Base-by-base conservation (phyloP, 2,329 filamentous ascomycete species). In the Graphilbum fragrans region DNA sequence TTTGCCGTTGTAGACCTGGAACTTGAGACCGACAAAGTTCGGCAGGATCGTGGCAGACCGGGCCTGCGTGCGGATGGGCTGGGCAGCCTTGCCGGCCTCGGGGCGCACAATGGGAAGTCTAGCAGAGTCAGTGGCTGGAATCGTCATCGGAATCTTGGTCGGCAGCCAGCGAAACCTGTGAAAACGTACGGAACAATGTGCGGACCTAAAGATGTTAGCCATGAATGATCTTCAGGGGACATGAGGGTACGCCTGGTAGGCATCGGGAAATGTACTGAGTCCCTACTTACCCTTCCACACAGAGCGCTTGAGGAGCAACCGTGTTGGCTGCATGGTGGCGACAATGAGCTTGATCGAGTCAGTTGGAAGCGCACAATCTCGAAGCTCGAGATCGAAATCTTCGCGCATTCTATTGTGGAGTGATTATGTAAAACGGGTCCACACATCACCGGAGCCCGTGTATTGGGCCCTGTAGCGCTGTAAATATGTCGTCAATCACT, bases 1-100 rank as follows among this genome's bases (percentile, higher is more conserved):
- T 67, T 92, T 94, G 55, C 88, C 88, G 59, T 94, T 94, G 66
- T 95, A 82, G 45, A 95, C 76, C 62, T 88, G 82, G 61, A 95
- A 95, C 58, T 78, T 80, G 53, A 94, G 67, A 14, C 87, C 87
- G 41, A 95, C 86, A 58, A 94, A 94, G 62, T 84, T 93, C 48
- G 88, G 88, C 43, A 94, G 72, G 53, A 95, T 92, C 6, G 87
- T 94, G 25, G 88, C 88, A 43, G 82, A 75, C 49, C 88, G 84
- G 31, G 87, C 87, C 60, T 90, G 84, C 16, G 88, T 95, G 55
- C 77, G 80, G 59, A 95, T 88, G 12, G 86, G 82, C 32, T 74
- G 75, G 4, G 74, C 67, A 49, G 70, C 72, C 52, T 84, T 69
- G 53, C 80, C 80, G 6, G 70, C 60, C 53, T 69, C 72, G 31